phyloP scores from a whole-genome alignment of 2,329 filamentous ascomycete genomes.

The Verticillium isaacii region DNA sequence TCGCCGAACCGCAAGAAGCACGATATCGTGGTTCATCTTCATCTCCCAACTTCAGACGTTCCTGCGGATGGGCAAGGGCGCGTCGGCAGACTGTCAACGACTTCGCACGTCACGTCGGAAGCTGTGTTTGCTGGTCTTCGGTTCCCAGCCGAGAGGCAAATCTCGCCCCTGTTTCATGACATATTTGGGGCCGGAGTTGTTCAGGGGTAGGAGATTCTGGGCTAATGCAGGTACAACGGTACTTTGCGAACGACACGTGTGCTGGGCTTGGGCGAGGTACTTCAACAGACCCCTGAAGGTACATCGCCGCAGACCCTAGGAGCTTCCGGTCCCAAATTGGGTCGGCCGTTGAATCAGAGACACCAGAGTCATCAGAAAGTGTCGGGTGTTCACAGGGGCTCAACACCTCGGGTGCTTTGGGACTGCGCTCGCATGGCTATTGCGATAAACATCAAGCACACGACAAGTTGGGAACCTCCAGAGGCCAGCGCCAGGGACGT shows the following conservation, averaged over 20 bases:
- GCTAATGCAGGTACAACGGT: slow-evolving; percentile 1
- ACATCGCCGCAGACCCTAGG: not conserved
- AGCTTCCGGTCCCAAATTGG: not conserved
- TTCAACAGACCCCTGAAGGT: not conserved
- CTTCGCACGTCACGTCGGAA: not conserved
- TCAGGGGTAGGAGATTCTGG: not conserved
- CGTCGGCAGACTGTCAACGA: not conserved
- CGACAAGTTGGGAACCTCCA: not conserved
- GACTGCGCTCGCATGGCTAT: not conserved
- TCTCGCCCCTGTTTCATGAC: slow-evolving; percentile 4
- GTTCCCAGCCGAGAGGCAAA: not conserved
- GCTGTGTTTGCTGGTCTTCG: not conserved
- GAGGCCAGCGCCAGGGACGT: not conserved
- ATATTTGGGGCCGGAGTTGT: not conserved
- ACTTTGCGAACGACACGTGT: not conserved
- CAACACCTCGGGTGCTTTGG: not conserved
- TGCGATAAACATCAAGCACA: not conserved
- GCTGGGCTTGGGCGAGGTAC: not conserved
- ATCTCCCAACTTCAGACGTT: not conserved
- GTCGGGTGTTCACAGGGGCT: not conserved
- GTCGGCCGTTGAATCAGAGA: not conserved
- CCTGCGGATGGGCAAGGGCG: not conserved
- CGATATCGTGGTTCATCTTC: not conserved
- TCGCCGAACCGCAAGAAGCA: not conserved
- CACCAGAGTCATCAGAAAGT: not conserved